Evolutionary conservation across 345 rosid genomes (phyloP).

Genomic region (Citrus mangshanensis): DNA sequence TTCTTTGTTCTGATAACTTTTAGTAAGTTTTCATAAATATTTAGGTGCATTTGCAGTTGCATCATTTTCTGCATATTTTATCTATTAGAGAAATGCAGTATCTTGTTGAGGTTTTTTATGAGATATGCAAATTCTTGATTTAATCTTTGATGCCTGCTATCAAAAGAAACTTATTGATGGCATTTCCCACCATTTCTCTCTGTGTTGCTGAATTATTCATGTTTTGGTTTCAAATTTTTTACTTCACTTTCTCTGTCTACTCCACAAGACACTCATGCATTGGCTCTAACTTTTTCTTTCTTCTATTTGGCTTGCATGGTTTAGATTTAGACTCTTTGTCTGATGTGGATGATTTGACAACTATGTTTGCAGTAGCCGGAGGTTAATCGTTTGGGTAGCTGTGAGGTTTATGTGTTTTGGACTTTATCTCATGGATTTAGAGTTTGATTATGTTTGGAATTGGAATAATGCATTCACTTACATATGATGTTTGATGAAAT

Average conservation of each 20-base stretch:
- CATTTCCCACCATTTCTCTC: not conserved
- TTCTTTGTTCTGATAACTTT: not conserved
- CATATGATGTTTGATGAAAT: too few species aligned
- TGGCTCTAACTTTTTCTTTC: constrained; percentile 5
- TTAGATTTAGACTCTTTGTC: constrained; percentile 61
- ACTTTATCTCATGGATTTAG: too few species aligned
- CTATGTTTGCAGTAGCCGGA: constrained; percentile 50
- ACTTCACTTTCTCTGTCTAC: not conserved
- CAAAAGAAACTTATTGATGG: too few species aligned
- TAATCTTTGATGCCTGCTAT: too few species aligned
- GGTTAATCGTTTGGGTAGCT: too few species aligned
- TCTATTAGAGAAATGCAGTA: not conserved
- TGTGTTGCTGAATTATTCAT: not conserved
- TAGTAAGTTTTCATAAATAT: not conserved
- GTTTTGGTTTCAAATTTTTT: not conserved
- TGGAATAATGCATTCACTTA: too few species aligned
- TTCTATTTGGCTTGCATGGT: constrained; percentile 37
- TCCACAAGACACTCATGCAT: not conserved
- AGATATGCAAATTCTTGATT: not conserved
- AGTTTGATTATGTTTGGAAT: too few species aligned
- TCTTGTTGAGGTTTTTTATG: not conserved
- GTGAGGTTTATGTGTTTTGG: too few species aligned
- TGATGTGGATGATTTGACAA: constrained; percentile 87
- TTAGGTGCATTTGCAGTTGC: not conserved
- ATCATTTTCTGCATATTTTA: not conserved